Percentiles rank a stretch among this genome's conserved stretches.
phyloP scores from a whole-genome alignment of 768 basidiomycete species.

The Podaxis sp. region DNA sequence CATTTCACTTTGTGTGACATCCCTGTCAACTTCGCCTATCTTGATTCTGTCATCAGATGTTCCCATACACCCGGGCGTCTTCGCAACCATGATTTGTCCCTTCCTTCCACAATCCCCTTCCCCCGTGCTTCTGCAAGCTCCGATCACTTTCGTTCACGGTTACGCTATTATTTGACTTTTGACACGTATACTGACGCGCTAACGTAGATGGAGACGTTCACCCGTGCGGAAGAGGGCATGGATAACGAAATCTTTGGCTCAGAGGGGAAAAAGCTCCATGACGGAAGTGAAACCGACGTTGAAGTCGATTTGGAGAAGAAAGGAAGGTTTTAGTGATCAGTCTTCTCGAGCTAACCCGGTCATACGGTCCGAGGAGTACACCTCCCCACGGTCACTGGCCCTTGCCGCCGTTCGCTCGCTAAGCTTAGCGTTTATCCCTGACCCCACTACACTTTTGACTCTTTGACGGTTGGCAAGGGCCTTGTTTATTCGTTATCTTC shows the following conservation, averaged over 20 bases:
- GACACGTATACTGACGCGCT: background rate
- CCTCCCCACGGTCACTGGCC: background rate
- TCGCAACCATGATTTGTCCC: background rate
- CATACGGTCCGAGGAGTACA: background rate
- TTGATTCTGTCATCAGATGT: background rate
- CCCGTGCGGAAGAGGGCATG: slow-evolving; percentile 33
- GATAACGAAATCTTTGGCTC: slow-evolving; percentile 22
- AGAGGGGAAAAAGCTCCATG: slow-evolving; percentile 20
- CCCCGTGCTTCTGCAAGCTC: background rate
- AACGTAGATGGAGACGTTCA: slow-evolving; percentile 50
- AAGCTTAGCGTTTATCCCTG: background rate
- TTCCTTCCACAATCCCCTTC: background rate
- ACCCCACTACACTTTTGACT: background rate
- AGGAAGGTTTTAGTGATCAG: background rate
- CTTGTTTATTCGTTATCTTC: background rate
- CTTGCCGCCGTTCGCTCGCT: background rate
- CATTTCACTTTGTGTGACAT: background rate
- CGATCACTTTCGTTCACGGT: background rate
- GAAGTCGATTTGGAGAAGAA: slow-evolving; percentile 30
- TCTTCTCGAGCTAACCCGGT: background rate
- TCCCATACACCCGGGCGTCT: background rate
- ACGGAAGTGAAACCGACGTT: slow-evolving; percentile 31
- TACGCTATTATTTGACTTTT: background rate
- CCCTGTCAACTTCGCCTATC: background rate
- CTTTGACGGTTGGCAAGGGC: background rate